Percentiles rank a stretch among this genome's conserved stretches.
Evolutionary conservation across 73 alveolate species (phyloP).

Genomic region (Stentor roeselii): DNA sequence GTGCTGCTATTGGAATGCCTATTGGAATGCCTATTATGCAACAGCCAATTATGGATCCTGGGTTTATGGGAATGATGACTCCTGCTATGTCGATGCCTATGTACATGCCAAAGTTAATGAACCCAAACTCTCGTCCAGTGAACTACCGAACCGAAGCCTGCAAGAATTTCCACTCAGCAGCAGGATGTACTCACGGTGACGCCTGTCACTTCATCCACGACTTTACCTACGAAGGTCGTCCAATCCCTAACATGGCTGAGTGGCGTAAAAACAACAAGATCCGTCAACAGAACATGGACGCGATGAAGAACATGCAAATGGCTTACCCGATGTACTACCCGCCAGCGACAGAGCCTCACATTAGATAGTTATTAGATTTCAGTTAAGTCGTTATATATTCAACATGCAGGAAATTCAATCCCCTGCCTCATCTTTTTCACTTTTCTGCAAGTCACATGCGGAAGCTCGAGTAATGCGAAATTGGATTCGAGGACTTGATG

Average conservation of each 20-base stretch:
- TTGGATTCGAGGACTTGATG: too few relatives aligned
- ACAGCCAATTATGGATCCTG: background rate
- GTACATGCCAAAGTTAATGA: background rate
- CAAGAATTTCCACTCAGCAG: constrained; percentile 29
- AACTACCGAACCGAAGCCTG: constrained; percentile 23
- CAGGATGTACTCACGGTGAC: constrained; percentile 32
- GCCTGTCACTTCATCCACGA: constrained; percentile 20
- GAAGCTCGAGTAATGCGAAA: too few relatives aligned
- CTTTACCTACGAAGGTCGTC: constrained; percentile 19
- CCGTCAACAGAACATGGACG: background rate
- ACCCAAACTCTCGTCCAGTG: background rate
- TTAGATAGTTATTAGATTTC: too few relatives aligned
- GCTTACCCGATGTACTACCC: constrained; percentile 4
- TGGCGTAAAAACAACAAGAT: constrained; percentile 20
- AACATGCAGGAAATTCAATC: too few relatives aligned
- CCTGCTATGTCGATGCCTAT: background rate
- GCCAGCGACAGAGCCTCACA: constrained; percentile 14
- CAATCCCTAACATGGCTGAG: constrained; percentile 25
- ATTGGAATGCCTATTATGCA: background rate
- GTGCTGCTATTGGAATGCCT: background rate
- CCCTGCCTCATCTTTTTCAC: too few relatives aligned
- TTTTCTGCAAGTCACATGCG: too few relatives aligned
- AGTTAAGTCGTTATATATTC: too few relatives aligned
- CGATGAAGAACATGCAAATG: constrained; percentile 15
- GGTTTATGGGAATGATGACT: background rate